Base-by-base conservation (phyloP, 169 alveolate genomes). In the Amoebophrya sp. region DNA sequence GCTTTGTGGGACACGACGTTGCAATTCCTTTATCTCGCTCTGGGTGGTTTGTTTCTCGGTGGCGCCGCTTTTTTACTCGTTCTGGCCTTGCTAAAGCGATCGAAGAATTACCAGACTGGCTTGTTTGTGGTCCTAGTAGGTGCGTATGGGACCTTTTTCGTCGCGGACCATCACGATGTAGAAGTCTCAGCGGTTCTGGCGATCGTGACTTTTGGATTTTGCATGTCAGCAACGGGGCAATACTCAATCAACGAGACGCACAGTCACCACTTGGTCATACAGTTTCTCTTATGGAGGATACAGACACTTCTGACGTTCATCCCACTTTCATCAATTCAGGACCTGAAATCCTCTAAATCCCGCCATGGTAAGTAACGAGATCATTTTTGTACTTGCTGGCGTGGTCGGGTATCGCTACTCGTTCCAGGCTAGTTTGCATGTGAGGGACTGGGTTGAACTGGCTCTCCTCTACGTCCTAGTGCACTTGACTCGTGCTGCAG, bases 111-210 rank as follows among this genome's bases (percentile, higher is more conserved):
- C 83, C 83, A 65, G 83, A 18, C n/a, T 36, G 83, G 83, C 38
- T 36, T 65, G 83, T 65, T 65, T 26, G 26, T 65, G 33, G 83
- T 65, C 38, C 18, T 65, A 1, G 36, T 65, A 6, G 83, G 83
- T 36, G 83, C 83, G 33, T 65, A 65, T 36, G 83, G 83, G 33
- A 65, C 83, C 83, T 65, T 65, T 26, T 65, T 65, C 83, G 33
- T 65, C 83, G 83, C 83, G 36, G 83, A 65, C 83, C 83, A 65
- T 36, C 83, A 65, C 83, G 83, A 65, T 0, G n/a, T 65, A 29
- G 83, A 65, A 36, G 83, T 65, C 38, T 12, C 36, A 0, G 83
- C 83, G 33, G 83, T 65, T 6, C 83, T 65, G 33, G 83, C 83
- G 39, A 65, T 65, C 83, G 83, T 65, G 2, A 65, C 83, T 36